Evolutionary conservation across 306 rosid species (phyloP), one percentile per base, ranked within the genome.

Genomic region (Luffa aegyptiaca): DNA sequence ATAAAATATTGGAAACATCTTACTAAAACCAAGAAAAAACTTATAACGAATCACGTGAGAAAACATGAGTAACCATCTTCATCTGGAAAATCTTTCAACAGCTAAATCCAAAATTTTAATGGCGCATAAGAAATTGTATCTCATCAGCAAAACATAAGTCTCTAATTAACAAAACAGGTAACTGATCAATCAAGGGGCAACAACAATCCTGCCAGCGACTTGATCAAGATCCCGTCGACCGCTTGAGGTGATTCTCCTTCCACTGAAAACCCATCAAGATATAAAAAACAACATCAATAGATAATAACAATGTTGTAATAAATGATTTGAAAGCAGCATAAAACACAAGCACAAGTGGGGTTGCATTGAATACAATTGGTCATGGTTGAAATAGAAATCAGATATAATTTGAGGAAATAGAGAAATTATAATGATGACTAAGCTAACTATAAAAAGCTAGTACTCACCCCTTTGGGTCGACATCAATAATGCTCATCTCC

Each of bases 391-490:
- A n/a, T 2, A 6, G n/a, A 6, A n/a, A 7, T 56, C 11, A 7
- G 61, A 0, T 3, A 6, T 33, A 62, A 62, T 12, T 1, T 0
- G 42, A 39, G 51, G 17, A n/a, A 42, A 20, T 18, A 26, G 37
- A 21, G 65, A 49, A 48, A 58, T 69, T 8, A 42, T 41, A 48
- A 52, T 16, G 20, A 52, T 16, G 20, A 59, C 12, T 6, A 74
- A 33, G 66, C 7, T 39, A 42, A 64, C 8, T n/a, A 17, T 17
- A 8, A 39, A 14, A 45, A 59, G 7, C 41, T 5, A 26, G 56
- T 5, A 59, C 86, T 82, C 81, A 90, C 97, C 92, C 97, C 61
- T 90, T 88, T 3, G 89, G 31, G 5, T 92, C 92, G 26, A 88
- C 7, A 5, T 92, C 93, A 64, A 92, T 10, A 56, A 92, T 92